Base-by-base conservation (phyloP, 345 rosid genomes). In the Syzygium jambos region DNA sequence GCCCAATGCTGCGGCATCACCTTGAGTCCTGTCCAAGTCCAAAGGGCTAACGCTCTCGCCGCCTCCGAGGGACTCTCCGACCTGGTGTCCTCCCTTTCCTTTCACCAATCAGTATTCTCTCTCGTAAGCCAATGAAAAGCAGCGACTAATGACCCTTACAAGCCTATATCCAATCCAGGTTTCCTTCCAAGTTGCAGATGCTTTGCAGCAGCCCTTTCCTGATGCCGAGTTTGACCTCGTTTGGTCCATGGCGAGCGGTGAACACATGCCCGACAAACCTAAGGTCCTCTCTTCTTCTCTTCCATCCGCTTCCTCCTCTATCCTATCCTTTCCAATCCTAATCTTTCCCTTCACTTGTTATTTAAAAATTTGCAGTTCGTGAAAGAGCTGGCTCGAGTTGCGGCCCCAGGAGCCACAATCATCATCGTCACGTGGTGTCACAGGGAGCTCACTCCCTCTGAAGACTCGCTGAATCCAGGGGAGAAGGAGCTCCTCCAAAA, bases 211-310 rank as follows among this genome's bases (percentile, higher is more conserved):
- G 88, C 99, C 99, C 59, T 97, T 97, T 91, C 95, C 97, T 30
- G 98, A 95, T 89, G 94, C 89, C 5, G 91, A 90, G 59, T 97
- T 97, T 87, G 96, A 97, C 91, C 92, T 96, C 11, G 98, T 97
- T 17, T 97, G 98, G 98, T 96, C 98, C 52, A 97, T 96, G 98
- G 99, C 95, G 93, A 97, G 99, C 51, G 98, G 98, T 88, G 99
- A 97, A 88, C 99, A 96, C 93, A 95, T 97, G 96, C 98, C 98
- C 54, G 96, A 97, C 86, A 97, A 96, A 91, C 65, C 85, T 43
- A 93, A 95, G 98, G 99, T 96, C 49, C 49, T 80, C 51, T 49
- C 82, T 87, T 85, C 87, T 22, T 10, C 78, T 43, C 78, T 77
- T 4, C n/a, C 41, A 56, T 38, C 19, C 52, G 46, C 77, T 84